phyloP scores from a whole-genome alignment of 192 early-diverging fungal species.

The Haplosporangium gracile region DNA sequence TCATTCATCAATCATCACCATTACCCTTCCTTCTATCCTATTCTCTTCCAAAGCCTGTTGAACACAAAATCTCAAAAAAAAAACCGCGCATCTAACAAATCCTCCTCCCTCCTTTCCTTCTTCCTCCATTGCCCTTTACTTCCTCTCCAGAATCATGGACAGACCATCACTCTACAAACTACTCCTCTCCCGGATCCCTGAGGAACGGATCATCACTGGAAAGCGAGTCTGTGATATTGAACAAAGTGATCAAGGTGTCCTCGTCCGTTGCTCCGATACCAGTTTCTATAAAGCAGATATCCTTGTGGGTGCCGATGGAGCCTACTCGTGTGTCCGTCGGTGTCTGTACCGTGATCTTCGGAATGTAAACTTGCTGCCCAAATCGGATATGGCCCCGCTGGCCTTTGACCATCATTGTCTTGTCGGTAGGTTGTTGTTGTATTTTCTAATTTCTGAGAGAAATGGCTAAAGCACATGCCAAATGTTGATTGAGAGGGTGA shows the following conservation, averaged over 20 bases:
- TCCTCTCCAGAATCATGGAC: conserved; percentile 38
- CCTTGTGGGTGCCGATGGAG: conserved; percentile 46
- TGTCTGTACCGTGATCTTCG: conserved; percentile 35
- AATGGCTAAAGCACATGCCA: neutral
- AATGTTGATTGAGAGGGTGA: too few species aligned
- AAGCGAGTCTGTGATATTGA: conserved; percentile 39
- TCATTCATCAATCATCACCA: neutral
- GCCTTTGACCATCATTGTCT: conserved; percentile 48
- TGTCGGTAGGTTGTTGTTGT: conserved; percentile 25
- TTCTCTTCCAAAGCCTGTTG: neutral
- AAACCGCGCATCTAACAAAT: conserved; percentile 1
- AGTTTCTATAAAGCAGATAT: conserved; percentile 20
- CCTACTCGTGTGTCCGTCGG: conserved; percentile 32
- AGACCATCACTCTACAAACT: conserved; percentile 40
- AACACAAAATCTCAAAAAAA: neutral
- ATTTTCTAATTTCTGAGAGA: neutral
- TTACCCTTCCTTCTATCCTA: too few species aligned
- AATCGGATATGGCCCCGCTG: conserved; percentile 36
- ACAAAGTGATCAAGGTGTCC: conserved; percentile 11
- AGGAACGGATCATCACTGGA: conserved; percentile 21
- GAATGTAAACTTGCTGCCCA: conserved; percentile 24
- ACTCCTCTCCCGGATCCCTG: conserved; percentile 31
- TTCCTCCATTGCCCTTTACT: neutral
- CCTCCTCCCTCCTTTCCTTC: neutral
- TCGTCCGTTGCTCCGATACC: conserved; percentile 32